Percentiles rank a stretch among this genome's conserved stretches.
These are phyloP conservation scores for Penicillium angulare DNA, from an alignment of 495 filamentous ascomycete genomes.

Conservation along the genomic window DNA sequence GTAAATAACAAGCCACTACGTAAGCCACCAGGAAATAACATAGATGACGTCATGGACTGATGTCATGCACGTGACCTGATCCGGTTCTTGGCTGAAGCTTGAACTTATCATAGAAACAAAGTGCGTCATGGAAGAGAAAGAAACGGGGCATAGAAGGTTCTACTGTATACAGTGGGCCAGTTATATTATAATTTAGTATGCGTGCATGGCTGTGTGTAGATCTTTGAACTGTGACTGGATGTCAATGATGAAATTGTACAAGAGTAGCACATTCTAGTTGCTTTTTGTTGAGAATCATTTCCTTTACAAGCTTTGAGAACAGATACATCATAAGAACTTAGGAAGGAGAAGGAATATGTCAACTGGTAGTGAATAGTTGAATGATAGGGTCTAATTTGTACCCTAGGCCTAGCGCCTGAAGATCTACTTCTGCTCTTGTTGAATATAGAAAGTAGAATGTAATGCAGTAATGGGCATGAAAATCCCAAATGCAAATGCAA, in stretches of 20 bases:
- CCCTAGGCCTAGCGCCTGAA: not conserved
- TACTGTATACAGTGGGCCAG: constrained; percentile 2
- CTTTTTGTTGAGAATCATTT: no score
- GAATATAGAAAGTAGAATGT: not conserved
- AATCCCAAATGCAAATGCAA: constrained; percentile 16
- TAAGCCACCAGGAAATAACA: not conserved
- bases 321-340: no score
- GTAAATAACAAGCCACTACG: not conserved
- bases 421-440: not conserved
- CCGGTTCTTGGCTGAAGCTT: not conserved
- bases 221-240: not conserved
- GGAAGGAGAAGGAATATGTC: no score
- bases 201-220: no score
- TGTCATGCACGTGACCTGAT: constrained; percentile 21
- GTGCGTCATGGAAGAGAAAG: constrained; percentile 11
- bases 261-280: no score
- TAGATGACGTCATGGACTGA: constrained; percentile 26
- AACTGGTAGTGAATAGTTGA: no score
- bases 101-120: not conserved
- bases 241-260: constrained; percentile 12
- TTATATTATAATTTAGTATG: not conserved
- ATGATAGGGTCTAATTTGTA: no score
- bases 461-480: not conserved
- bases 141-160: constrained; percentile 4
- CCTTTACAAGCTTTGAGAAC: no score